These are phyloP conservation scores for Aspergillus persii DNA, from an alignment of 2,329 filamentous ascomycete species.

Conservation along the genomic window DNA sequence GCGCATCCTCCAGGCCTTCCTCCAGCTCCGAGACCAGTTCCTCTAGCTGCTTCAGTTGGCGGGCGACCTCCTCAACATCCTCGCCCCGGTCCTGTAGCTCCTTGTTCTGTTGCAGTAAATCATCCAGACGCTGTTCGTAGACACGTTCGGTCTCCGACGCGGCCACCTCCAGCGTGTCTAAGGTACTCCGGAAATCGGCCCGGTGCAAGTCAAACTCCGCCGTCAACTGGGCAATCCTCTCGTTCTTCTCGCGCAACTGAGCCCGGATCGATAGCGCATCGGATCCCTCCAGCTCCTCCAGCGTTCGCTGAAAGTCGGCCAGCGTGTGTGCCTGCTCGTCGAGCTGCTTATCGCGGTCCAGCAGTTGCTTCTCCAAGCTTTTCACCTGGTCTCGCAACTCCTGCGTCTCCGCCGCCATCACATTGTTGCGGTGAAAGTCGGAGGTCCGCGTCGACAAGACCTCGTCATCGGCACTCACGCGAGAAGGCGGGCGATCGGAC, in stretches of 20 bases:
- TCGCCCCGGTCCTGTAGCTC: constrained; percentile 79
- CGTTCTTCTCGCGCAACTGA: constrained; percentile 90
- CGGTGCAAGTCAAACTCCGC: constrained; percentile 92
- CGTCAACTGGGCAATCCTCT: constrained; percentile 90
- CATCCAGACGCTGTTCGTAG: constrained; percentile 65
- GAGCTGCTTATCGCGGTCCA: constrained; percentile 83
- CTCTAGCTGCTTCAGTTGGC: constrained; percentile 90
- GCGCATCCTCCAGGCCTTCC: constrained; percentile 91
- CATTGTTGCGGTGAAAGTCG: constrained; percentile 27
- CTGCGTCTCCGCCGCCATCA: constrained; percentile 28
- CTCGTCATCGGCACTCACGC: constrained; percentile 40
- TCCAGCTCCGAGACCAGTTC: constrained; percentile 96
- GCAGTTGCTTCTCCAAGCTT: constrained; percentile 68
- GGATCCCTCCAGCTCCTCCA: constrained; percentile 78
- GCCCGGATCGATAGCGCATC: constrained; percentile 75
- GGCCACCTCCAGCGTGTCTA: constrained; percentile 93
- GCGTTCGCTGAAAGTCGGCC: constrained; percentile 82
- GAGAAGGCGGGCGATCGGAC: constrained; percentile 40
- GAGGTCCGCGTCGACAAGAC: constrained; percentile 31
- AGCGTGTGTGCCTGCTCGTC: constrained; percentile 80
- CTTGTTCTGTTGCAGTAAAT: constrained; percentile 73
- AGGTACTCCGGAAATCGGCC: constrained; percentile 93
- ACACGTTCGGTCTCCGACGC: constrained; percentile 92
- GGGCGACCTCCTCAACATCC: constrained; percentile 87
- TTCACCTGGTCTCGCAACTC: constrained; percentile 69